Evolutionary conservation across 2,329 filamentous ascomycete genomes (phyloP).

Genomic region (Nigrograna mackinnonii): DNA sequence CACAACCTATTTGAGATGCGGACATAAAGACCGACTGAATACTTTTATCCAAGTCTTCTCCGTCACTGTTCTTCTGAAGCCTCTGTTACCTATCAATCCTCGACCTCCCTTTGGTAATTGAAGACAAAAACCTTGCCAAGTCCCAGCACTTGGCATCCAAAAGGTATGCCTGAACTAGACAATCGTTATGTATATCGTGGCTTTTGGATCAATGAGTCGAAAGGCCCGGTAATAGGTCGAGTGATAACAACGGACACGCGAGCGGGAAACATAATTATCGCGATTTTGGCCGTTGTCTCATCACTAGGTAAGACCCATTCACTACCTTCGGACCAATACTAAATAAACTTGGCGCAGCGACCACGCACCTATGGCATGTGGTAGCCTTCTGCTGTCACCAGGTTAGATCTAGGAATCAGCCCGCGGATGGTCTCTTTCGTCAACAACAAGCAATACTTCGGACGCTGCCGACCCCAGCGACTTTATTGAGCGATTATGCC

Average conservation of each 20-base stretch:
- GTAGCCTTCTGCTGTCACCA: conserved; percentile 1
- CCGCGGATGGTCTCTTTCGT: conserved; percentile 13
- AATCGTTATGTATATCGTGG: background rate
- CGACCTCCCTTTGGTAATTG: too few relatives aligned
- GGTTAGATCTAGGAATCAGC: conserved; percentile 4
- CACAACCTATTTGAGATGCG: too few relatives aligned
- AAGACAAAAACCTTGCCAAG: too few relatives aligned
- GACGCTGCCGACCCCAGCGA: conserved; percentile 12
- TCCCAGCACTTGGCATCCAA: too few relatives aligned
- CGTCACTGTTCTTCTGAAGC: too few relatives aligned
- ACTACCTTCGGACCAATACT: too few relatives aligned
- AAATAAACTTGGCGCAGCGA: too few relatives aligned
- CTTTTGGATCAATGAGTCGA: conserved; percentile 1
- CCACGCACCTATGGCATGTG: background rate
- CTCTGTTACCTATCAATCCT: too few relatives aligned
- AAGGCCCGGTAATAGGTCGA: conserved; percentile 5
- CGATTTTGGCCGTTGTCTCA: conserved; percentile 3
- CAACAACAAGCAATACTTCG: conserved; percentile 17
- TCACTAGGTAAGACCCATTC: too few relatives aligned
- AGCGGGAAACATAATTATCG: conserved; percentile 1
- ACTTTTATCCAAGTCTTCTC: too few relatives aligned
- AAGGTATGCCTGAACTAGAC: conserved; percentile 6
- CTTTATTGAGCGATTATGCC: conserved; percentile 10
- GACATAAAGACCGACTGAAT: too few relatives aligned
- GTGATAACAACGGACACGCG: conserved; percentile 2